Conservation (phyloP, 2,329 filamentous ascomycete species). For the Malbranchea cinnamomea region DNA sequence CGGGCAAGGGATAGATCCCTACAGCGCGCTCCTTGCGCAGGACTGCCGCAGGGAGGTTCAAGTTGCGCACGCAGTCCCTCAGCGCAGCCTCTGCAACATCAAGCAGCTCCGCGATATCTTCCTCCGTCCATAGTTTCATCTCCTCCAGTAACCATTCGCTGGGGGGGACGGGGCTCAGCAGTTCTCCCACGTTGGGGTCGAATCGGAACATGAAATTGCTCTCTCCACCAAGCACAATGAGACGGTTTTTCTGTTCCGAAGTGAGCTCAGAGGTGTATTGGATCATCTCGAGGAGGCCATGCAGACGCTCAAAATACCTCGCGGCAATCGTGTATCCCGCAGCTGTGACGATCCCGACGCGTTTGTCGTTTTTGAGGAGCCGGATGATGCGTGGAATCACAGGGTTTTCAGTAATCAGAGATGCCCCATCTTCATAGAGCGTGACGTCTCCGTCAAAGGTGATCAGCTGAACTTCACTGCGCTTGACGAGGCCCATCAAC, state of each 20-base stretch:
- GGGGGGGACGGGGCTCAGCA: constrained; percentile 49
- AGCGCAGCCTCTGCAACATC: constrained; percentile 79
- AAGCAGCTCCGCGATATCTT: constrained; percentile 64
- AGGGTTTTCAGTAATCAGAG: constrained; percentile 58
- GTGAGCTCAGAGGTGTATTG: constrained; percentile 46
- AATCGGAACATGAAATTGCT: constrained; percentile 90
- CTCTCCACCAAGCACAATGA: constrained; percentile 90
- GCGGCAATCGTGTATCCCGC: constrained; percentile 83
- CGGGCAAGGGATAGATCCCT: constrained; percentile 53
- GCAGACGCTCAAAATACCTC: constrained; percentile 72
- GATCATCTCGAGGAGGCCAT: constrained; percentile 73
- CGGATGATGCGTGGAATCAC: constrained; percentile 55
- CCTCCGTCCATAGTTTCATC: constrained; percentile 36
- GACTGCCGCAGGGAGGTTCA: constrained; percentile 64
- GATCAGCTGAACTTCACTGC: constrained; percentile 61
- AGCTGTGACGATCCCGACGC: constrained; percentile 89
- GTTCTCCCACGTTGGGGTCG: constrained; percentile 46
- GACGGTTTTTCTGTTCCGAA: constrained; percentile 52
- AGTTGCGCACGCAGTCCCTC: constrained; percentile 61
- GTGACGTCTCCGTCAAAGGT: constrained; percentile 98
- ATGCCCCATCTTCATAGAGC: constrained; percentile 79
- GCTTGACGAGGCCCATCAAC: constrained; percentile 70
- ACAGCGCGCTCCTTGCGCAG: constrained; percentile 82
- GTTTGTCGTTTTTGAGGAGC: constrained; percentile 62
- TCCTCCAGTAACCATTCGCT: constrained; percentile 47